phyloP scores from a whole-genome alignment of 169 alveolate species.

The Cryptosporidium muris region DNA sequence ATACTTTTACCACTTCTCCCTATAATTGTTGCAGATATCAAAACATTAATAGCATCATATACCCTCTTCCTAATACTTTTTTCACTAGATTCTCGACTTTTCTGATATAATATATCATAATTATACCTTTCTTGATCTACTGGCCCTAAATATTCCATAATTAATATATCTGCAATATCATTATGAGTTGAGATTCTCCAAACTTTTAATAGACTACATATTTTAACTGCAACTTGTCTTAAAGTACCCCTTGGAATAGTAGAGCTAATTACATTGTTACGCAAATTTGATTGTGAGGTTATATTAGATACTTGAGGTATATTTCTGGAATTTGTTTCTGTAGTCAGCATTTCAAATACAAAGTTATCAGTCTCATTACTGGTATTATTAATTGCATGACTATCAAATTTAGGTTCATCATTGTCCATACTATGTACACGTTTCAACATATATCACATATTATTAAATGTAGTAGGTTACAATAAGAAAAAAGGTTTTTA shows the following conservation, averaged over 20 bases:
- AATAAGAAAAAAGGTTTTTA: too few relatives aligned
- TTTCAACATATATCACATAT: too few relatives aligned
- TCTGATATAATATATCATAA: slow-evolving; percentile 37
- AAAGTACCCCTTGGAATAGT: slow-evolving; percentile 34
- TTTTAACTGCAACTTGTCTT: slow-evolving; percentile 64
- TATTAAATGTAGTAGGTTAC: too few relatives aligned
- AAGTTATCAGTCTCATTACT: too few relatives aligned
- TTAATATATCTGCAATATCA: slow-evolving; percentile 57
- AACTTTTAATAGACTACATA: slow-evolving; percentile 38
- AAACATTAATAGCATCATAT: slow-evolving; percentile 85
- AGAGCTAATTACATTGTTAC: background rate
- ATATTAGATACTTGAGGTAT: background rate
- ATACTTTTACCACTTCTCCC: slow-evolving; percentile 75
- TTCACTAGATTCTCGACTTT: slow-evolving; percentile 73
- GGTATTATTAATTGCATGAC: too few relatives aligned
- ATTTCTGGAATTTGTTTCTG: slow-evolving; percentile 58
- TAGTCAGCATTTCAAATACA: slow-evolving; percentile 57
- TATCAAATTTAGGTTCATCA: too few relatives aligned
- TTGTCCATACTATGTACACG: too few relatives aligned
- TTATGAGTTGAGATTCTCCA: slow-evolving; percentile 69
- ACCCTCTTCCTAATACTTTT: slow-evolving; percentile 87
- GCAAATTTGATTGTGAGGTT: slow-evolving; percentile 14
- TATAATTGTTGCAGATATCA: slow-evolving; percentile 80
- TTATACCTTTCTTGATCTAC: slow-evolving; percentile 19
- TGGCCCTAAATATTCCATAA: slow-evolving; percentile 65